These are phyloP conservation scores for Trichoderma arundinaceum DNA, from an alignment of 2,329 filamentous ascomycete genomes.

Conservation along the genomic window DNA sequence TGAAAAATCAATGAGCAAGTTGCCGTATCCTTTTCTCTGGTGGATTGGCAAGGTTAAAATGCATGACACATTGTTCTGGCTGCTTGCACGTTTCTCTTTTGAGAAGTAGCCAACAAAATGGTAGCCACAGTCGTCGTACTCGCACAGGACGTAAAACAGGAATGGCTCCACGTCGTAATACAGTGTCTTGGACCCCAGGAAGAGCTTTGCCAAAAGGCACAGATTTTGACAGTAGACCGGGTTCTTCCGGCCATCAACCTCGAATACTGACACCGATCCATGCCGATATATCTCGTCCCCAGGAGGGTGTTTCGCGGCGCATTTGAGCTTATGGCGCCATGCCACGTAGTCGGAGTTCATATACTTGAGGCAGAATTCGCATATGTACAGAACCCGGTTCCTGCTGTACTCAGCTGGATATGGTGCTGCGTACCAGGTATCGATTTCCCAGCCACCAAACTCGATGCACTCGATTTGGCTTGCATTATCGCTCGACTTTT, in stretches of 20 bases:
- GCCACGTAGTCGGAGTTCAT: conserved; percentile 99
- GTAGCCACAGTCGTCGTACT: conserved; percentile 88
- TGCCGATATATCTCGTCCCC: conserved; percentile 98
- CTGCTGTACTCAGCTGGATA: conserved; percentile 98
- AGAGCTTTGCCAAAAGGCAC: conserved; percentile 92
- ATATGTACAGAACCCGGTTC: conserved; percentile 96
- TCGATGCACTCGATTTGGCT: conserved; percentile 99
- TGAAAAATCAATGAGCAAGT: conserved; percentile 96
- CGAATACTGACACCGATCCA: conserved; percentile 90
- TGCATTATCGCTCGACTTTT: conserved; percentile 81
- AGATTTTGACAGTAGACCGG: conserved; percentile 99
- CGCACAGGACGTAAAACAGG: conserved; percentile 95
- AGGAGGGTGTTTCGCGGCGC: conserved; percentile 92
- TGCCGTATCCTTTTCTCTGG: conserved; percentile 95
- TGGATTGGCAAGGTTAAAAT: conserved; percentile 96
- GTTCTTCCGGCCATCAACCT: conserved; percentile 96
- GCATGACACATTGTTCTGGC: conserved; percentile 96
- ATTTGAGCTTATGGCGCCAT: conserved; percentile 97
- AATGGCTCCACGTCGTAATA: conserved; percentile 99
- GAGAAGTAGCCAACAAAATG: conserved; percentile 99
- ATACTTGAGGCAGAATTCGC: conserved; percentile 98
- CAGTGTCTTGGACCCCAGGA: conserved; percentile 96
- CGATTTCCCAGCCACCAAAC: conserved; percentile 96
- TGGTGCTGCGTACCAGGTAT: conserved; percentile 98
- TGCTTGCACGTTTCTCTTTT: conserved; percentile 94